Base-by-base conservation (phyloP, 2,329 filamentous ascomycete species). In the Trichothecium roseum region DNA sequence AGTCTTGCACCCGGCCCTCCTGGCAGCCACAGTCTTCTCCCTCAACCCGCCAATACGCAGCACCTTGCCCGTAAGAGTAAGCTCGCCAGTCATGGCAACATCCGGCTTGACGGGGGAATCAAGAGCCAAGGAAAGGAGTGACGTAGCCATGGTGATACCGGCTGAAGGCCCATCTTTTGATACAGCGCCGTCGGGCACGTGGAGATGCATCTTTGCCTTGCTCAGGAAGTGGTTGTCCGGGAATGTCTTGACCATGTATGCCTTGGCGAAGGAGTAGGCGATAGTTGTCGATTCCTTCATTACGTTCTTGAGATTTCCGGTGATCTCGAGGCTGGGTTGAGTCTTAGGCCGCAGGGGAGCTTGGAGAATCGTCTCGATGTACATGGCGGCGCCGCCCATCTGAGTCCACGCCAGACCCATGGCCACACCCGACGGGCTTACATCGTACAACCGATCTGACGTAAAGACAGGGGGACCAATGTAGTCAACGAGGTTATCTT, bases 351-450 rank as follows among this genome's bases (percentile, higher is more conserved):
- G 77, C 32, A 96, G 72, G 1, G 84, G 77, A 40, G 79, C 83
- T 55, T 98, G 88, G 35, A 98, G 66, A 42, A 98, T 96, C 2
- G 88, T 93, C 62, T 98, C 91, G 39, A 98, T 85, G 59, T 98
- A 98, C 56, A 98, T 79, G 35, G 91, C 91, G 4, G 91, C 86
- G 40, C 91, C 91, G 41, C 91, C 91, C 75, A 98, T 86, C 53
- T 87, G 85, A 7, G 93, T 98, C 91, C 91, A 98, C 7, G 91
- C 91, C 35, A 98, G 74, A 45, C 91, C 91, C 91, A 98, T 96
- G 16, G 88, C 84, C 13, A 98, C 91, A 59, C 91, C 91, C 2
- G 91, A 76, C 4, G 93, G 91, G 40, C 87, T 94, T 32, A 79
- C 77, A 50, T 98, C 91, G 66, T 96, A 98, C 12, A 98, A 71